Percentiles rank a stretch among this genome's conserved stretches.
phyloP scores from a whole-genome alignment of 2,329 filamentous ascomycete genomes.

The Volutella citrinella region DNA sequence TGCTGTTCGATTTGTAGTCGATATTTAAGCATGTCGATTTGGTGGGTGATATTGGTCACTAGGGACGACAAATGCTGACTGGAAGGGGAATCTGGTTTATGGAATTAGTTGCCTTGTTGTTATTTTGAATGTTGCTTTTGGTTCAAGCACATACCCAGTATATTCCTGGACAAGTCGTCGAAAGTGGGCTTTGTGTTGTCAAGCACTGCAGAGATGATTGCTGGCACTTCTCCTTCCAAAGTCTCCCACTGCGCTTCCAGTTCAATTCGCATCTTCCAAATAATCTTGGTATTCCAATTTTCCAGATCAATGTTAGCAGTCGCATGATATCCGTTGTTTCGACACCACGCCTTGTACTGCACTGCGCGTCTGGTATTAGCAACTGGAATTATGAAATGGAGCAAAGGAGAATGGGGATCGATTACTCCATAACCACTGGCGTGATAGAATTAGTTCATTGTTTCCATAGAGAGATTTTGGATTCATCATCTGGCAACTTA shows the following conservation, averaged over 20 bases:
- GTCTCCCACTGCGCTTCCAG: conserved; percentile 25
- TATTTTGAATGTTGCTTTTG: fast-evolving
- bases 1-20: too few relatives aligned
- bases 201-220: conserved; percentile 5
- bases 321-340: conserved; percentile 23
- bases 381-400: neutral
- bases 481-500: too few relatives aligned
- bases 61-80: neutral
- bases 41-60: too few relatives aligned
- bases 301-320: conserved; percentile 13
- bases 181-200: neutral
- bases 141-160: conserved; percentile 2
- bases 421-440: conserved; percentile 23
- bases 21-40: too few relatives aligned
- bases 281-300: conserved; percentile 32
- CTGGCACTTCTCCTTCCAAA: conserved; percentile 24
- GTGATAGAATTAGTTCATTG: neutral
- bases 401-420: neutral
- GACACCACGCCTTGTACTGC: conserved; percentile 31
- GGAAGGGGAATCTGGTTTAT: neutral
- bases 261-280: conserved; percentile 31
- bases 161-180: neutral
- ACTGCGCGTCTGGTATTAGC: conserved; percentile 12
- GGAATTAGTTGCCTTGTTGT: neutral
- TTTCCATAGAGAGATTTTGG: neutral